Conservation (phyloP, 1,139 yeast genomes). For the Sugiyamaella castrensis region DNA sequence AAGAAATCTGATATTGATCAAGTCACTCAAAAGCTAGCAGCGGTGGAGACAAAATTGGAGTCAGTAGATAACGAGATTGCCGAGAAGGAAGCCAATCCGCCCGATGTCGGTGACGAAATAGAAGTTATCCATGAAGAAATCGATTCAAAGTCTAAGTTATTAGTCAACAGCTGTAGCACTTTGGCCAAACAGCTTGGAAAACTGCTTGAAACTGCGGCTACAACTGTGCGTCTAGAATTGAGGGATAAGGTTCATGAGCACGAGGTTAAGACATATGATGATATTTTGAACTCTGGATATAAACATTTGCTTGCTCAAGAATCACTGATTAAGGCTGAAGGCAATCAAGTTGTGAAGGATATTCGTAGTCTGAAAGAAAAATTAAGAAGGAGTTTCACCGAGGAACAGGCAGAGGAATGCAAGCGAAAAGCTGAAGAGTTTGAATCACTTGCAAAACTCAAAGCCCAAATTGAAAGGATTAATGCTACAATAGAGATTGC, state of each 20-base stretch:
- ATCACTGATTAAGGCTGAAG: slow-evolving; percentile 15
- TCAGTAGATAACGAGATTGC: not conserved
- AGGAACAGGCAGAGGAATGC: not conserved
- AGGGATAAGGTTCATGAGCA: not conserved
- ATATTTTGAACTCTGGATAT: slow-evolving; percentile 4
- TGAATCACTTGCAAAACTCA: slow-evolving; percentile 8
- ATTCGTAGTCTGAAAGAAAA: slow-evolving; percentile 8
- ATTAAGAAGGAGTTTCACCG: not conserved
- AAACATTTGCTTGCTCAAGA: slow-evolving; percentile 11
- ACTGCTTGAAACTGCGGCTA: slow-evolving; percentile 9
- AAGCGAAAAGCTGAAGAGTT: slow-evolving; percentile 5
- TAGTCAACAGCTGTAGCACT: slow-evolving; percentile 21
- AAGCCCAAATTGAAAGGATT: slow-evolving; percentile 15
- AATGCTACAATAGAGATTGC: slow-evolving; percentile 20
- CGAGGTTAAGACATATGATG: slow-evolving; percentile 4
- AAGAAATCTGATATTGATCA: not conserved
- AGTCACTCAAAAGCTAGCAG: not conserved
- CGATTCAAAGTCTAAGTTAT: slow-evolving; percentile 16
- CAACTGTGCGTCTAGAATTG: not conserved
- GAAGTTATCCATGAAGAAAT: slow-evolving; percentile 6
- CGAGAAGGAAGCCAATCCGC: slow-evolving; percentile 6
- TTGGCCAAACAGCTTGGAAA: slow-evolving; percentile 21
- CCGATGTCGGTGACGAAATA: slow-evolving; percentile 7
- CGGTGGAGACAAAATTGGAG: too few relatives aligned
- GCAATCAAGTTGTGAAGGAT: slow-evolving; percentile 7